Base-by-base conservation (phyloP, 192 early-diverging fungal genomes). In the Podila horticola region DNA sequence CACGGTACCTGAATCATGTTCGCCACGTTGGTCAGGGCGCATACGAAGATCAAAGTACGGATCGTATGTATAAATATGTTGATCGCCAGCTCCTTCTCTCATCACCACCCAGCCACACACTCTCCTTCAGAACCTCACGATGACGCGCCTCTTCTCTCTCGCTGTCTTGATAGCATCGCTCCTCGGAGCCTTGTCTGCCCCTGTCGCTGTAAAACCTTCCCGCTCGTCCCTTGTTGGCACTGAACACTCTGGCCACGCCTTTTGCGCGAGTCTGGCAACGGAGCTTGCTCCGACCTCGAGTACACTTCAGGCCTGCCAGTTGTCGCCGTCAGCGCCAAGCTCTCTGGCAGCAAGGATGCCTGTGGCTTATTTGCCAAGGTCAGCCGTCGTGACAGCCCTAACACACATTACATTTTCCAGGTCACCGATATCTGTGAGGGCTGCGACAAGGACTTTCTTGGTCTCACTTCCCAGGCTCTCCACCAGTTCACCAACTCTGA, bases 391-490 rank as follows among this genome's bases (percentile, higher is more conserved):
- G 68, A 70, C n/a, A 50, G 10, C 48, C 59, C 45, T 19, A 12
- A 38, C 20, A 62, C 22, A 17, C 20, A 33, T 2, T 70, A 70
- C 22, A 24, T 24, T 2, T 70, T 48, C 68, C 58, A 62, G 59
- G 48, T 62, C 28, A 41, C 45, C 19, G 68, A 70, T 62, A 10
- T 70, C 48, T 70, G 68, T 28, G 38, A 70, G 59, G 30, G 33
- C 48, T 70, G 68, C 12, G 59, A 62, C 11, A 30, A 62, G 57
- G n/a, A 70, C 24, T 51, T 48, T 7, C 28, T 62, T 20, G 29
- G 15, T n/a, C 33, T 70, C 48, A 57, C 68, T n/a, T 22, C 17
- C 9, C 20, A 1, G 1, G 68, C 68, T 4, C 5, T 52, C 17
- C 59, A 58, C 10, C 22, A 29, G 41, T 70, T 70, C 26, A 49